Conservation (phyloP, 805 yeast species). For the Hanseniaspora osmophila region DNA sequence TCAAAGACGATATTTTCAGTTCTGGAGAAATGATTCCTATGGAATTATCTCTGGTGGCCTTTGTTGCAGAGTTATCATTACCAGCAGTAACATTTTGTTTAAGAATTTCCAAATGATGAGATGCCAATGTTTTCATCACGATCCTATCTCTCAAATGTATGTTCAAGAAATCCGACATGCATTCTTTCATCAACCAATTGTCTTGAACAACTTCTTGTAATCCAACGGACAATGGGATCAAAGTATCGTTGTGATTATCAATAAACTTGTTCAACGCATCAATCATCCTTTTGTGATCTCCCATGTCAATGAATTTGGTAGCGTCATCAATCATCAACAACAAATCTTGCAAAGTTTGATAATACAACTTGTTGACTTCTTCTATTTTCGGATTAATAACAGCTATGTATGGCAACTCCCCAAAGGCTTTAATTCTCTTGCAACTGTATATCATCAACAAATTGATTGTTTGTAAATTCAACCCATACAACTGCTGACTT, state of each 20-base stretch:
- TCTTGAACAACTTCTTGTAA: conserved; percentile 48
- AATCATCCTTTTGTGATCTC: conserved; percentile 21
- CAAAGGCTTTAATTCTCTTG: conserved; percentile 52
- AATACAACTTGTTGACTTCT: conserved; percentile 35
- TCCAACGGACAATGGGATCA: conserved; percentile 72
- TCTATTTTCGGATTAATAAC: conserved; percentile 79
- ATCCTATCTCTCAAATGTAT: conserved; percentile 72
- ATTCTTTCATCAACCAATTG: conserved; percentile 26
- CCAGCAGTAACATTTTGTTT: conserved; percentile 15
- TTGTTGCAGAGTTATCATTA: not conserved
- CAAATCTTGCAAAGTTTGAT: not conserved
- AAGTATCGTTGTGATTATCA: conserved; percentile 60
- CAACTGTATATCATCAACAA: conserved; percentile 50
- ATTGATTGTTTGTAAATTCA: conserved; percentile 44
- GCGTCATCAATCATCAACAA: not conserved
- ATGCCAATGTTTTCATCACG: conserved; percentile 72
- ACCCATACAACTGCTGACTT: conserved; percentile 18
- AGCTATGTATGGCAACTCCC: conserved; percentile 69
- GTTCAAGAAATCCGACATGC: conserved; percentile 53
- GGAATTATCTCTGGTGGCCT: conserved; percentile 25
- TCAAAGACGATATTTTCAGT: conserved; percentile 46
- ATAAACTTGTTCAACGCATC: conserved; percentile 43
- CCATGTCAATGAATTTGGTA: not conserved
- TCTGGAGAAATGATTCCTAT: conserved; percentile 57
- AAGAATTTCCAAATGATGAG: conserved; percentile 64